These are phyloP conservation scores for Fraxinus angustifolia DNA, from an alignment of 305 asterid species.

Conservation along the genomic window DNA sequence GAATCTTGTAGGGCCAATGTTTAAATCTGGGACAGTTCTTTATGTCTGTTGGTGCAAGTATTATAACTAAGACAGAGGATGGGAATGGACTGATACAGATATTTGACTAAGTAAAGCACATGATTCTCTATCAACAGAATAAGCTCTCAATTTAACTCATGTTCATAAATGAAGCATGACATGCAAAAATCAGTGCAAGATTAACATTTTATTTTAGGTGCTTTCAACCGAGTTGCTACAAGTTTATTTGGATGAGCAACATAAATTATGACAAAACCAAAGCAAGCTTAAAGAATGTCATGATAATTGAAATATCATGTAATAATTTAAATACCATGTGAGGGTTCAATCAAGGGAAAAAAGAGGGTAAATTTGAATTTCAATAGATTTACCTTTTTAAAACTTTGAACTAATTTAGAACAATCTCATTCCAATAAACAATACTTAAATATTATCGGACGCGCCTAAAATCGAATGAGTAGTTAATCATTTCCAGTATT, in stretches of 20 bases:
- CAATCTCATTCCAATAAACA: not conserved
- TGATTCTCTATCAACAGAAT: not conserved
- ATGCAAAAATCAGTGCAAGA: not conserved
- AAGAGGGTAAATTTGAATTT: not conserved
- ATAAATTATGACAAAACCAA: not conserved
- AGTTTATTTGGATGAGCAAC: not conserved
- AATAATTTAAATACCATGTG: not conserved
- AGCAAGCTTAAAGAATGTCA: not conserved
- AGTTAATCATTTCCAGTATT: not conserved
- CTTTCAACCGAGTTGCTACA: not conserved
- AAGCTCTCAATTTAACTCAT: not conserved
- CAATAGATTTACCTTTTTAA: not conserved
- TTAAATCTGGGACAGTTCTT: not conserved
- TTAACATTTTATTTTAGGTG: not conserved
- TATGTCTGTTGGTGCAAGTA: not conserved
- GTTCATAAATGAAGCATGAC: not conserved
- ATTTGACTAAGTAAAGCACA: not conserved
- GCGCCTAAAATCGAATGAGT: not conserved
- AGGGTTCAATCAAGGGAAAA: not conserved
- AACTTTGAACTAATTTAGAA: not conserved
- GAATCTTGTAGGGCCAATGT: not conserved
- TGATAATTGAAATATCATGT: not conserved
- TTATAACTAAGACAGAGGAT: not conserved
- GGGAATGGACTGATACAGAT: not conserved
- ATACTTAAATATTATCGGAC: not conserved